Percentiles rank a stretch among this genome's conserved stretches.
Evolutionary conservation across 805 yeast species (phyloP).

Genomic region (Candida adriatica): DNA sequence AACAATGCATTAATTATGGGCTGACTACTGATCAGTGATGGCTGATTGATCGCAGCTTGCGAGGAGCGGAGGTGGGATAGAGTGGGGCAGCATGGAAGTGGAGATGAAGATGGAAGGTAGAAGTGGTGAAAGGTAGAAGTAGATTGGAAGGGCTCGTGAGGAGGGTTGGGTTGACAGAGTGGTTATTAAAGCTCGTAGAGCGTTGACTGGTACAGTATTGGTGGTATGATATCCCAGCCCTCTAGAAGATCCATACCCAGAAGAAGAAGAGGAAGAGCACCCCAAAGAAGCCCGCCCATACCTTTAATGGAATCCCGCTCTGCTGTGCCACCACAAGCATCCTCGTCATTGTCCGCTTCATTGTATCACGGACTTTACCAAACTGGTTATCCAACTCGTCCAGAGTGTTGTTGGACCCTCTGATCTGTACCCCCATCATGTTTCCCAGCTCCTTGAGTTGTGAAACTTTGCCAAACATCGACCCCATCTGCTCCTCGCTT

Average conservation of each 20-base stretch:
- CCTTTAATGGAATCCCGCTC: constrained; percentile 56
- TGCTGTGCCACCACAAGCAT: constrained; percentile 60
- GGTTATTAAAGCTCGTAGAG: too few species aligned
- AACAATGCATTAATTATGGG: too few species aligned
- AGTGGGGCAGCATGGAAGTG: too few species aligned
- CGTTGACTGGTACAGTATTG: too few species aligned
- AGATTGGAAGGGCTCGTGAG: too few species aligned
- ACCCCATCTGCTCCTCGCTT: constrained; percentile 49
- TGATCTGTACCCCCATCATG: constrained; percentile 61
- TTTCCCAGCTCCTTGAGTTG: constrained; percentile 48
- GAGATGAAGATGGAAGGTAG: too few species aligned
- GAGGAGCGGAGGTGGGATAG: too few species aligned
- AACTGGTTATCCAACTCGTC: constrained; percentile 37
- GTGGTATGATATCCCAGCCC: background rate
- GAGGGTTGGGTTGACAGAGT: too few species aligned
- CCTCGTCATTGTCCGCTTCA: constrained; percentile 46
- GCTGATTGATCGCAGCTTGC: too few species aligned
- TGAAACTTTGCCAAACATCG: constrained; percentile 47
- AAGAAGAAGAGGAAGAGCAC: constrained; percentile 45
- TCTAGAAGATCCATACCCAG: constrained; percentile 36
- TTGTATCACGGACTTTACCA: constrained; percentile 37
- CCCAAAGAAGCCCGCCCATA: constrained; percentile 48
- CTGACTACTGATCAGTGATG: too few species aligned
- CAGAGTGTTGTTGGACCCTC: constrained; percentile 42
- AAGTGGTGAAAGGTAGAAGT: too few species aligned